Evolutionary conservation across 1,284 basidiomycete genomes (phyloP).

Genomic region (Sanghuangporus baumii): DNA sequence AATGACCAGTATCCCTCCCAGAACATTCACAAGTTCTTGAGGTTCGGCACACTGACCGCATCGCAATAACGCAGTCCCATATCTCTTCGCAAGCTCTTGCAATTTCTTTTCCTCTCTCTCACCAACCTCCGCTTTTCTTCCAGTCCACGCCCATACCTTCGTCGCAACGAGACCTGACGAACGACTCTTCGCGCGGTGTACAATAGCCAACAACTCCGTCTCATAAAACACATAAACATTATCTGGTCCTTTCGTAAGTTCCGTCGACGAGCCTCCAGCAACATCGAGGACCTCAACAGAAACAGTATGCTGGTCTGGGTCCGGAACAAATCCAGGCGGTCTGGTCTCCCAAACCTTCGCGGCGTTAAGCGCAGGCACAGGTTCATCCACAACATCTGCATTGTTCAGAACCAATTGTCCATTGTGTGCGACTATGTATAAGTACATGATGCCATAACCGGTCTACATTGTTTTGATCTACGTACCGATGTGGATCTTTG

Average conservation of each 20-base stretch:
- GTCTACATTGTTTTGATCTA: slow-evolving; percentile 1
- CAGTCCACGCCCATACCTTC: slow-evolving; percentile 70
- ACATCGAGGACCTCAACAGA: slow-evolving; percentile 67
- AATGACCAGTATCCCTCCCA: slow-evolving; percentile 61
- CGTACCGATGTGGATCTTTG: slow-evolving; percentile 15
- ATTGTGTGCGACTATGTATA: slow-evolving; percentile 7
- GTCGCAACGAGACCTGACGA: slow-evolving; percentile 60
- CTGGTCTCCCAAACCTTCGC: slow-evolving; percentile 35
- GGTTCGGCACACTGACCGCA: slow-evolving; percentile 60
- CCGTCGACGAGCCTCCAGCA: slow-evolving; percentile 35
- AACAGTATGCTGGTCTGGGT: slow-evolving; percentile 45
- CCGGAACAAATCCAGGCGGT: slow-evolving; percentile 25
- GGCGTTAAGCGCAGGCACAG: slow-evolving; percentile 47
- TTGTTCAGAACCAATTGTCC: not conserved
- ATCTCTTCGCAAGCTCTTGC: slow-evolving; percentile 63
- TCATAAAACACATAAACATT: slow-evolving; percentile 63
- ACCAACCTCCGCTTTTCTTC: slow-evolving; percentile 43
- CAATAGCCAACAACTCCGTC: slow-evolving; percentile 56
- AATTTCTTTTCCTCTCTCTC: slow-evolving; percentile 60
- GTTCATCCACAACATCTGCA: slow-evolving; percentile 37
- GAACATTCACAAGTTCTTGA: slow-evolving; percentile 47
- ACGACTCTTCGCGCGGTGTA: slow-evolving; percentile 61
- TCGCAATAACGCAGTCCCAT: slow-evolving; percentile 41
- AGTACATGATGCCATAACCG: not conserved
- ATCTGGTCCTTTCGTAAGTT: slow-evolving; percentile 11